Base-by-base conservation (phyloP, 345 rosid species). In the Citrus mangshanensis region DNA sequence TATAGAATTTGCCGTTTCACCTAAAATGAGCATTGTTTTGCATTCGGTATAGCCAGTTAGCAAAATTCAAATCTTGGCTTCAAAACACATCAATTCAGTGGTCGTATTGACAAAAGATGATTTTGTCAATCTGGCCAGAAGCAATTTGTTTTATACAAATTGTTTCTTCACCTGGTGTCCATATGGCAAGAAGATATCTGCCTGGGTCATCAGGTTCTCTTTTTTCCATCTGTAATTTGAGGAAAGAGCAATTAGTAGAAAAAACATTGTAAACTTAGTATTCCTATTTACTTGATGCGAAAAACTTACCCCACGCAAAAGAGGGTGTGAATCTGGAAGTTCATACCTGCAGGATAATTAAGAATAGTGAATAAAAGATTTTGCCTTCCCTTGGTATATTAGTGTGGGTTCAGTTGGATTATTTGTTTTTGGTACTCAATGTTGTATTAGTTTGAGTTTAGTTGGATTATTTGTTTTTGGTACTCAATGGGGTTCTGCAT, bases 261-360 rank as follows among this genome's bases (percentile, higher is more conserved):
- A 38, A 38, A 68, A 55, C 69, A 74, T 24, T 59, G 59, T n/a
- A 68, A 54, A 78, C 60, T n/a, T 37, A 75, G 28, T 51, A 69
- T 74, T 24, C 54, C 64, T 65, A 38, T 62, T 62, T 64, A 40
- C 16, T 22, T 60, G 77, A 74, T 74, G 72, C 24, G 70, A 62
- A 72, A 76, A 70, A 87, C 95, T 90, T 75, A 94, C 98, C 89
- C 85, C 87, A 16, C 59, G 64, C 67, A 94, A 82, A 75, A 94
- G 98, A 86, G 93, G 98, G 84, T 97, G 97, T 4, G 89, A 84
- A 75, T 97, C 98, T 68, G 95, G 93, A 81, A 97, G 90, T 87
- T 93, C 98, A 51, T 93, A 97, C 25, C 98, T 94, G 93, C 88
- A 88, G 66, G 81, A 68, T 65, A 62, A 40, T 40, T 18, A 65